Evolutionary conservation across 2,329 filamentous ascomycete species (phyloP), one percentile per base, ranked within the genome.

Genomic region (Fusarium pseudoanthophilum): DNA sequence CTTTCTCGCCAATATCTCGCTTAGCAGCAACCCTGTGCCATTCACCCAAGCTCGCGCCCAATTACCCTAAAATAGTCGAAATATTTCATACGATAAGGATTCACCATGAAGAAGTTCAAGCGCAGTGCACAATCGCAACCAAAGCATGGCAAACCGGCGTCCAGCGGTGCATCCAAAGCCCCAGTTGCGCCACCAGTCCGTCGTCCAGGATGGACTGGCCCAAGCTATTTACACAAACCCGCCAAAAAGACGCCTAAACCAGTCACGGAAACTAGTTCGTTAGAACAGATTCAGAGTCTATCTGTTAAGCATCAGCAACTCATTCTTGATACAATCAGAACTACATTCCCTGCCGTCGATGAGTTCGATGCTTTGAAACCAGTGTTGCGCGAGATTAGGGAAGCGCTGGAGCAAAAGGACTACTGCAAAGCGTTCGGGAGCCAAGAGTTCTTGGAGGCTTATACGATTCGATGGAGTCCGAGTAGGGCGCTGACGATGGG

Each of bases 281-380:
- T 2, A 21, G 45, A 36, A 11, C 62, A 67, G 4, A 34, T 67
- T 0, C 62, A 67, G 4, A 60, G 16, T 32, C 28, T 67, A 15
- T 53, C 64, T 39, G 7, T 48, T 6, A 10, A 67, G 10, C 28
- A 60, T 18, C 53, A 67, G 21, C 62, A 67, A 7, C 53, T 67
- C 21, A 53, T 67, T 48, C 64, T 67, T 21, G 64, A 67, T 14
- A 67, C 62, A 32, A 11, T 67, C 53, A 67, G 64, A 28, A 48
- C 53, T 32, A 28, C 64, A 11, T 42, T 67, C n/a, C 53, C 64
- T 28, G 62, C 62, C 4, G 64, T 48, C 0, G 28, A 67, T 2
- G 64, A 67, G 20, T 67, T 67, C 46, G 46, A 30, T 24, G 1
- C 40, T 3, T 48, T 67, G 24, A 60, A 18, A 32, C 46, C 62